Conservation (phyloP, 345 rosid genomes). For the Brassica nigra region DNA sequence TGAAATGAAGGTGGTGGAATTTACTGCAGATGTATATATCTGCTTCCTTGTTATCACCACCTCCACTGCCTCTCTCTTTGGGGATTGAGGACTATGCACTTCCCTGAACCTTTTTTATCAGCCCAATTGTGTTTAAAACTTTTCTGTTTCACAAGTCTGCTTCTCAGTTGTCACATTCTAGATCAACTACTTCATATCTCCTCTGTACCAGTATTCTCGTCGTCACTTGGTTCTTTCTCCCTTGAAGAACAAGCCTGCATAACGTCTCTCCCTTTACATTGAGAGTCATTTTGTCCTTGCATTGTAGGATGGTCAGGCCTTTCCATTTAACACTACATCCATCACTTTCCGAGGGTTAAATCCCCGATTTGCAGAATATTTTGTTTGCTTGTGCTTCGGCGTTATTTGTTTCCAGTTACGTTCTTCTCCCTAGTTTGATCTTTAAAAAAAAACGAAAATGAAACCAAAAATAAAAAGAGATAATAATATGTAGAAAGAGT, state of each 20-base stretch:
- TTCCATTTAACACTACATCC: conserved; percentile 42
- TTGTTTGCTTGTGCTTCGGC: no score
- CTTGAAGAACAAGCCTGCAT: background rate
- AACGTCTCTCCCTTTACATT: conserved; percentile 16
- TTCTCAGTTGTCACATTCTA: conserved; percentile 40
- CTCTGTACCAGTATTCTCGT: conserved; percentile 47
- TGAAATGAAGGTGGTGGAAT: background rate
- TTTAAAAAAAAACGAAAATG: background rate
- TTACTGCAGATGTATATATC: conserved; percentile 71
- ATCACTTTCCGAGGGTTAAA: no score
- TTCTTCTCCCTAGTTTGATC: background rate
- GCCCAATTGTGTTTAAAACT: conserved; percentile 35
- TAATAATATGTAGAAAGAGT: no score
- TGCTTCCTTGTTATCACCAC: conserved; percentile 54
- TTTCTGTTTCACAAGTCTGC: conserved; percentile 27
- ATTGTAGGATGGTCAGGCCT: conserved; percentile 40
- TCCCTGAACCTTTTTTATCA: conserved; percentile 46
- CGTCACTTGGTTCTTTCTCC: conserved; percentile 40
- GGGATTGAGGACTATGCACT: conserved; percentile 32
- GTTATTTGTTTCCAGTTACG: background rate
- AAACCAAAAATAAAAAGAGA: background rate
- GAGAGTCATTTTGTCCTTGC: conserved; percentile 36
- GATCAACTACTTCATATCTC: conserved; percentile 54
- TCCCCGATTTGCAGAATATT: no score
- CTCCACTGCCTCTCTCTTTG: conserved; percentile 37